Conservation (phyloP, 495 filamentous ascomycete genomes). For the Aspergillus kassunensis region DNA sequence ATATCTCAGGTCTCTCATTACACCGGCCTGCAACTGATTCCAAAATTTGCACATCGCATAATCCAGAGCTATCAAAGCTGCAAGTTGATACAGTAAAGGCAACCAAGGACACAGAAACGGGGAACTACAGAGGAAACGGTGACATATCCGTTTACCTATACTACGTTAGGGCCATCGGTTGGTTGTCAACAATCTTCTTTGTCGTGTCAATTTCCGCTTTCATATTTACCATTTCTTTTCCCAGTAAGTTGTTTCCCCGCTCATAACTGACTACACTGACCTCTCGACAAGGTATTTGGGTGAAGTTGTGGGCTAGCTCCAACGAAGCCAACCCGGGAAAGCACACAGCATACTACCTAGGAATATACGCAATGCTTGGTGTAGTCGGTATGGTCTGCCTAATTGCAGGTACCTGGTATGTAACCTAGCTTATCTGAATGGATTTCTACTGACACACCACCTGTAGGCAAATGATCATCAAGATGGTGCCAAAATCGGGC, state of each 20-base stretch:
- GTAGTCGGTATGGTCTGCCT: conserved; percentile 40
- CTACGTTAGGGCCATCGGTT: conserved; percentile 52
- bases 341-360: conserved; percentile 48
- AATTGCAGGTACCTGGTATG: conserved; percentile 43
- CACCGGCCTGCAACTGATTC: conserved; percentile 22
- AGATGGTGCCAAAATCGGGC: conserved; percentile 51
- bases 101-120: conserved; percentile 22
- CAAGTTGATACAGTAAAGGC: conserved; percentile 18
- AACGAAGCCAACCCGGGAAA: conserved; percentile 39
- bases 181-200: conserved; percentile 40
- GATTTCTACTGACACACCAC: background rate
- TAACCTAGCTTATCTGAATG: background rate
- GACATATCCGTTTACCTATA: conserved; percentile 57
- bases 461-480: conserved; percentile 44
- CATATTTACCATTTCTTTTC: conserved; percentile 46
- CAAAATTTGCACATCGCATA: conserved; percentile 25
- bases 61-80: background rate
- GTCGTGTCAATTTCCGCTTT: conserved; percentile 39
- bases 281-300: conserved; percentile 43
- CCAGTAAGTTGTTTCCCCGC: conserved; percentile 24
- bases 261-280: background rate
- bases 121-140: conserved; percentile 40
- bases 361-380: conserved; percentile 53
- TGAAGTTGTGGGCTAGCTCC: conserved; percentile 51
- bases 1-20: conserved; percentile 46